Evolutionary conservation across 495 filamentous ascomycete species (phyloP).

Genomic region (Cercophora scortea): DNA sequence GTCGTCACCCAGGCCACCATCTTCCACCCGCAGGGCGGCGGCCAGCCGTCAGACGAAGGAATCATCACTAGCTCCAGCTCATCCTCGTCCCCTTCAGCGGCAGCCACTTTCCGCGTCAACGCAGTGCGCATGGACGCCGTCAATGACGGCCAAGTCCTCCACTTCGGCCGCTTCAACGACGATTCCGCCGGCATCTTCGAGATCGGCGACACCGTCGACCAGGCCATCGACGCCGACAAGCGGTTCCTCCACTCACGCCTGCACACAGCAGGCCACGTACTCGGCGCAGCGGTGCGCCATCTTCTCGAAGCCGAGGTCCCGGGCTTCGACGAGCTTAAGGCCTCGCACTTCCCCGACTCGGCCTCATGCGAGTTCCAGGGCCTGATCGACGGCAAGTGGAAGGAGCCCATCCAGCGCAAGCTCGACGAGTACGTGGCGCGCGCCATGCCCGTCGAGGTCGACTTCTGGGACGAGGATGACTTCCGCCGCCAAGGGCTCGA

Average conservation of each 20-base stretch:
- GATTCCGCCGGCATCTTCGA: slow-evolving; percentile 15
- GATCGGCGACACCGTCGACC: slow-evolving; percentile 32
- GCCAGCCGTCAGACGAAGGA: slow-evolving; percentile 56
- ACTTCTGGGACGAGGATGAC: slow-evolving; percentile 52
- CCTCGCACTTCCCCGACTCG: slow-evolving; percentile 54
- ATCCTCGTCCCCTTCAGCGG: too few species aligned
- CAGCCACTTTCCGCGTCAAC: slow-evolving; percentile 34
- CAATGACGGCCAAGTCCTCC: slow-evolving; percentile 44
- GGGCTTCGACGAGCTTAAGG: slow-evolving; percentile 52
- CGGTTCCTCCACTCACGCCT: slow-evolving; percentile 50
- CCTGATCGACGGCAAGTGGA: slow-evolving; percentile 50
- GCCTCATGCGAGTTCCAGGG: slow-evolving; percentile 54
- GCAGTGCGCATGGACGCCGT: slow-evolving; percentile 40
- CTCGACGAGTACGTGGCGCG: slow-evolving; percentile 44
- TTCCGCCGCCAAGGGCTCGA: slow-evolving; percentile 36
- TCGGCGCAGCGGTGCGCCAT: slow-evolving; percentile 49
- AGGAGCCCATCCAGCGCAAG: slow-evolving; percentile 46
- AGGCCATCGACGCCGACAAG: slow-evolving; percentile 46
- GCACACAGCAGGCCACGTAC: slow-evolving; percentile 59
- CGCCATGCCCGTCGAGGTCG: slow-evolving; percentile 47
- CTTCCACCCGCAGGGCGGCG: slow-evolving; percentile 60
- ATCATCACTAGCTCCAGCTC: slow-evolving; percentile 26
- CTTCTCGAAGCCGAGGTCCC: slow-evolving; percentile 41
- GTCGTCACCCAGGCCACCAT: slow-evolving; percentile 38
- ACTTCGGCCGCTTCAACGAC: slow-evolving; percentile 44